phyloP scores from a whole-genome alignment of 75 land plant species.

The Selaginella moellendorffii region DNA sequence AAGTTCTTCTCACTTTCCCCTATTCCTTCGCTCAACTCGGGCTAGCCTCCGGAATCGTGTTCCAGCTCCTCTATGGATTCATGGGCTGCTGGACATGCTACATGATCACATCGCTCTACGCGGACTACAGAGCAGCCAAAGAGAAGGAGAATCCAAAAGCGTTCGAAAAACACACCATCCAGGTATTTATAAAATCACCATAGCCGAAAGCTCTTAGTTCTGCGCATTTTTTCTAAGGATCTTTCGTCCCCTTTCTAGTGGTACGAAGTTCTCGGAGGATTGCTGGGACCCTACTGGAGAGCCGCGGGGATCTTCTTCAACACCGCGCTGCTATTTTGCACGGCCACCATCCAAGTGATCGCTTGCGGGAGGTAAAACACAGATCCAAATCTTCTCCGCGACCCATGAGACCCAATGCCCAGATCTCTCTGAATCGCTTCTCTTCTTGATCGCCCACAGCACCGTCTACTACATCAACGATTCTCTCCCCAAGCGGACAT shows the following conservation, averaged over 20 bases:
- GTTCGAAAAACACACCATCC: neutral
- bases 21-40: constrained; percentile 5
- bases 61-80: constrained; percentile 2
- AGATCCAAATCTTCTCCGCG: no score
- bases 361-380: constrained; percentile 6
- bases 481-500: no score
- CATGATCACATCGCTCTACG: neutral
- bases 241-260: neutral
- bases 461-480: no score
- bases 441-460: no score
- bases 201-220: no score
- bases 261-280: neutral
- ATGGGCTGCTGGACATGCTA: constrained; percentile 8
- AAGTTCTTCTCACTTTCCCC: constrained; percentile 1
- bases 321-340: neutral
- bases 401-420: no score
- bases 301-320: neutral
- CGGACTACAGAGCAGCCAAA: neutral
- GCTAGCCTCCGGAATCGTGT: neutral
- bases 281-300: neutral
- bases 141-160: neutral
- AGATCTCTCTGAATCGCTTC: no score
- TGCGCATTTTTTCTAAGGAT: neutral
- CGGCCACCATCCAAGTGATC: neutral
- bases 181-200: neutral